Evolutionary conservation across 2,329 filamentous ascomycete species (phyloP).

Genomic region (Xylariaceae sp.): DNA sequence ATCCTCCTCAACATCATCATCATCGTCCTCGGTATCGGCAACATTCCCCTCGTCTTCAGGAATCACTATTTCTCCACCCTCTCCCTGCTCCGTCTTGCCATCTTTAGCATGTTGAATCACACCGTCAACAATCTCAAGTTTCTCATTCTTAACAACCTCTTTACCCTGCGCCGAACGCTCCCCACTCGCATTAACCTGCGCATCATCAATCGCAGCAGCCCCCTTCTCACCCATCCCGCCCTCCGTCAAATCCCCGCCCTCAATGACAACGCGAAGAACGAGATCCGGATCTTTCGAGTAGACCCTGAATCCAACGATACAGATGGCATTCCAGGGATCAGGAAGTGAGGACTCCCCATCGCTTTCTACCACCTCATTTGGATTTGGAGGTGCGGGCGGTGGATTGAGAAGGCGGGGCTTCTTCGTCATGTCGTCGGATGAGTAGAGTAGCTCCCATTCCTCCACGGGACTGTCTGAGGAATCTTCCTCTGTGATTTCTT

Average conservation of each 20-base stretch:
- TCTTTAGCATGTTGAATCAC: conserved; percentile 31
- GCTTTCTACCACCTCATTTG: conserved; percentile 30
- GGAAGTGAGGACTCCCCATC: conserved; percentile 38
- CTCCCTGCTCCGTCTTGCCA: conserved; percentile 22
- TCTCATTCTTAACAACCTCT: conserved; percentile 26
- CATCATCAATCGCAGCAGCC: conserved; percentile 51
- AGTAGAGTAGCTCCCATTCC: conserved; percentile 56
- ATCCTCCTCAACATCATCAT: conserved; percentile 22
- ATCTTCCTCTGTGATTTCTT: conserved; percentile 41
- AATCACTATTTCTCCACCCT: conserved; percentile 6
- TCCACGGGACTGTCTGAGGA: conserved; percentile 56
- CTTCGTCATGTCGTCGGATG: conserved; percentile 51
- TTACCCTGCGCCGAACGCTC: conserved; percentile 33
- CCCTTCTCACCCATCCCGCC: conserved; percentile 55
- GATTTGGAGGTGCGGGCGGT: conserved; percentile 19
- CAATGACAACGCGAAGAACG: conserved; percentile 51
- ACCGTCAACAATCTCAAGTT: conserved; percentile 33
- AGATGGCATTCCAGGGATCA: conserved; percentile 40
- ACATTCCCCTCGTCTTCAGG: conserved; percentile 17
- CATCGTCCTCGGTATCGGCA: conserved; percentile 23
- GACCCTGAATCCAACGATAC: conserved; percentile 38
- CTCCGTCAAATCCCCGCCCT: conserved; percentile 48
- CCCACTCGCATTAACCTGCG: conserved; percentile 51
- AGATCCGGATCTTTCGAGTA: conserved; percentile 45
- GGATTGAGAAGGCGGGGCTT: conserved; percentile 41